Evolutionary conservation across 2,329 filamentous ascomycete species (phyloP).

Genomic region (Hypocrella siamensis): DNA sequence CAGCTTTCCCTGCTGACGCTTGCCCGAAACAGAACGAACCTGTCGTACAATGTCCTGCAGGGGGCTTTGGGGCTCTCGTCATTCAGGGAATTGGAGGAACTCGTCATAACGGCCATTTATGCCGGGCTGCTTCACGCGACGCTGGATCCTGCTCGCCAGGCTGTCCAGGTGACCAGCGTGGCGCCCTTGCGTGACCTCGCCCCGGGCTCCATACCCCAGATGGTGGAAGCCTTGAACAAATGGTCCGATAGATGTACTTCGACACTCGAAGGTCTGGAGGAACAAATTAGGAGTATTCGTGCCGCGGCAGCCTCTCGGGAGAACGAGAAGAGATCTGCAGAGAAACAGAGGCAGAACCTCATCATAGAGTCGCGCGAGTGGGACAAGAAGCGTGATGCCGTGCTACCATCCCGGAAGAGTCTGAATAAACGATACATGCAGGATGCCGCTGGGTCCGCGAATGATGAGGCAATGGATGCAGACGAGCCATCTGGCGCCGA

Average conservation of each 20-base stretch:
- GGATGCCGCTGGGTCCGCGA: constrained; percentile 25
- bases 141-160: constrained; percentile 61
- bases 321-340: constrained; percentile 29
- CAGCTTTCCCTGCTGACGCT: constrained; percentile 81
- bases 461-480: constrained; percentile 38
- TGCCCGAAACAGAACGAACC: constrained; percentile 47
- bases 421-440: constrained; percentile 22
- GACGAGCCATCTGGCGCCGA: constrained; percentile 33
- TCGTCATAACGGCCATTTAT: constrained; percentile 81
- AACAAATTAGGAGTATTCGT: constrained; percentile 54
- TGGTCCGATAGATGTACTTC: constrained; percentile 70
- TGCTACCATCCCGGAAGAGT: constrained; percentile 10
- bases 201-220: constrained; percentile 52
- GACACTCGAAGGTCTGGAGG: constrained; percentile 61
- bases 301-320: constrained; percentile 37
- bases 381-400: constrained; percentile 20
- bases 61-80: constrained; percentile 49
- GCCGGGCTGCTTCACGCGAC: constrained; percentile 67
- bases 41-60: constrained; percentile 61
- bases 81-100: constrained; percentile 60
- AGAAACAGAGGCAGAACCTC: constrained; percentile 30
- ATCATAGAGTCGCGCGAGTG: constrained; percentile 28
- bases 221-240: constrained; percentile 50
- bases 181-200: constrained; percentile 75
- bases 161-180: constrained; percentile 64